phyloP scores from a whole-genome alignment of 306 rosid genomes.

The Vigna angularis region DNA sequence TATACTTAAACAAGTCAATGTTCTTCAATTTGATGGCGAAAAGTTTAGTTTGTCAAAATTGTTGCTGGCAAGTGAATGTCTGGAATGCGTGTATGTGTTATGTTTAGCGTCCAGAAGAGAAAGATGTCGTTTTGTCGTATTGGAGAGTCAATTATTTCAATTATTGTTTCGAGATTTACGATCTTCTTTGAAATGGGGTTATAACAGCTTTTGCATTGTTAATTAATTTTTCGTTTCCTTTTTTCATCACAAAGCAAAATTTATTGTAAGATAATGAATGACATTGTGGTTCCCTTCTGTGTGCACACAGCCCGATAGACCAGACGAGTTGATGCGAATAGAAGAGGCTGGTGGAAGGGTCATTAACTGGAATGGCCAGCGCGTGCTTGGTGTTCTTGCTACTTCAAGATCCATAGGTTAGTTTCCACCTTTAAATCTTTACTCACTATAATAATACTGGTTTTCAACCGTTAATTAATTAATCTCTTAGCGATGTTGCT shows the following conservation, averaged over 20 bases:
- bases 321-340: constrained; percentile 89
- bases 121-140: constrained; percentile 4
- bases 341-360: constrained; percentile 95
- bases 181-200: constrained; percentile 8
- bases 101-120: background rate
- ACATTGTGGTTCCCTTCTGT: background rate
- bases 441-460: background rate
- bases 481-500: background rate
- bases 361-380: constrained; percentile 90
- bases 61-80: constrained; percentile 17
- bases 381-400: constrained; percentile 91
- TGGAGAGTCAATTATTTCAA: background rate
- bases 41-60: background rate
- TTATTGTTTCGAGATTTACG: constrained; percentile 9
- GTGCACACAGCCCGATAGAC: constrained; percentile 69
- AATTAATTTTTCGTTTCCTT: background rate
- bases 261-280: background rate
- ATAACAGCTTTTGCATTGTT: background rate
- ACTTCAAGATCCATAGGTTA: constrained; percentile 94
- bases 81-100: background rate
- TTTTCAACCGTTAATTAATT: background rate
- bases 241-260: background rate
- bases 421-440: constrained; percentile 1
- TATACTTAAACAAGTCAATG: background rate
- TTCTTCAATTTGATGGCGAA: constrained; percentile 1